phyloP scores from a whole-genome alignment of 805 yeast genomes.

The Lipomyces orientalis region DNA sequence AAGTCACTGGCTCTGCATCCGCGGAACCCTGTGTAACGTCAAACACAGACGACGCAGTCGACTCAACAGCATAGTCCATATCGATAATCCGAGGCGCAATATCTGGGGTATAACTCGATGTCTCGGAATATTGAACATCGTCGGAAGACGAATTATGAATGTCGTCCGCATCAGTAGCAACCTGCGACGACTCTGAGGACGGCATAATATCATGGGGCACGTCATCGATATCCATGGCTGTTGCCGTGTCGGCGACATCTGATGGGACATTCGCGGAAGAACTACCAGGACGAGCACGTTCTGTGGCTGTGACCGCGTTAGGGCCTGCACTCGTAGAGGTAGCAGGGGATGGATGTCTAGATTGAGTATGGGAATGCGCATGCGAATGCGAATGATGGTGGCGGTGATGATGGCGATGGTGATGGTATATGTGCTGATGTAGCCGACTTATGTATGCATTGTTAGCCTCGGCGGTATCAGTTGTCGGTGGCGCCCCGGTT shows the following conservation, averaged over 20 bases:
- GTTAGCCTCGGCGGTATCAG: not conserved
- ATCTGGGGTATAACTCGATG: not conserved
- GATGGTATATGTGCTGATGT: slow-evolving; percentile 25
- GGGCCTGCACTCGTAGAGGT: not conserved
- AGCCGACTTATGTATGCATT: slow-evolving; percentile 18
- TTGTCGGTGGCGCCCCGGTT: not conserved
- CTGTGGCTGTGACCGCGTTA: not conserved
- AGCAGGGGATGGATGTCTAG: slow-evolving; percentile 10
- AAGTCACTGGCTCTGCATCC: not conserved
- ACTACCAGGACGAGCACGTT: not conserved
- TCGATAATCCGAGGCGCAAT: slow-evolving; percentile 13
- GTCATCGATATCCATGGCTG: slow-evolving; percentile 22
- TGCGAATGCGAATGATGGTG: slow-evolving; percentile 24
- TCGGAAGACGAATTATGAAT: slow-evolving; percentile 17
- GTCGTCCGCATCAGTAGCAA: slow-evolving; percentile 12
- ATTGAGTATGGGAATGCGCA: slow-evolving; percentile 19
- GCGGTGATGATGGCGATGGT: slow-evolving; percentile 32
- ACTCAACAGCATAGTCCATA: not conserved
- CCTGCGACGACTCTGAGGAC: slow-evolving; percentile 3
- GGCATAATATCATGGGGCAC: not conserved
- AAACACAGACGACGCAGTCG: not conserved
- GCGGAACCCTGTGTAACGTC: slow-evolving; percentile 3
- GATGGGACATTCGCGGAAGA: not conserved
- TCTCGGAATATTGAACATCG: slow-evolving; percentile 3
- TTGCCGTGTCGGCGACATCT: not conserved